A percentile compares a stretch with the other conserved stretches of the same genome.
Evolutionary conservation across 495 filamentous ascomycete genomes (phyloP).

Genomic region (Talaromyces nanjingensis): DNA sequence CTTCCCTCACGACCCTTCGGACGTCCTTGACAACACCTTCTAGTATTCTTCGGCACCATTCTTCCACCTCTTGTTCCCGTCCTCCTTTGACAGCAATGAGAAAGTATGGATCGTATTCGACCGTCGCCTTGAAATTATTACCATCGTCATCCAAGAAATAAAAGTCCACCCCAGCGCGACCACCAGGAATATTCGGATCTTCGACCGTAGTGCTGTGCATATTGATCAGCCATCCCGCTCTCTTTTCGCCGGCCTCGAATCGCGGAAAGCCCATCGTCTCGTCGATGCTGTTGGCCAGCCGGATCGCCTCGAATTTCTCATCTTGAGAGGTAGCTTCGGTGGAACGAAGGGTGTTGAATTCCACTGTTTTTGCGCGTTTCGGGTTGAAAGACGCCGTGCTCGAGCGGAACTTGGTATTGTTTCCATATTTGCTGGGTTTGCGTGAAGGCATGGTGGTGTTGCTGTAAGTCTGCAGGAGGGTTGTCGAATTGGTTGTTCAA

Average conservation of each 20-base stretch:
- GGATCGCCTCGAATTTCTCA: slow-evolving; percentile 76
- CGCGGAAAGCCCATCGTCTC: slow-evolving; percentile 89
- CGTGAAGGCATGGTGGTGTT: slow-evolving; percentile 48
- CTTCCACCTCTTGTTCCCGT: slow-evolving; percentile 87
- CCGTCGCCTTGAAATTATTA: slow-evolving; percentile 88
- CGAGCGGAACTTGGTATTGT: slow-evolving; percentile 39
- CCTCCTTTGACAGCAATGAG: slow-evolving; percentile 83
- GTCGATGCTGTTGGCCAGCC: slow-evolving; percentile 84
- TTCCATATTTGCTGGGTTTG: slow-evolving; percentile 49
- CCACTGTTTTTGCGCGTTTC: slow-evolving; percentile 64
- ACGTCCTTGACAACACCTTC: slow-evolving; percentile 79
- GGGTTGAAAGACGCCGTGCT: slow-evolving; percentile 42
- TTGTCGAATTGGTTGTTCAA: neutral
- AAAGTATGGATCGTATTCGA: slow-evolving; percentile 97
- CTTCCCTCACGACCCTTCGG: slow-evolving; percentile 79
- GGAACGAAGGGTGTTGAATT: slow-evolving; percentile 62
- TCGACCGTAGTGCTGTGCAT: slow-evolving; percentile 85
- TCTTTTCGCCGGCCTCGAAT: slow-evolving; percentile 82
- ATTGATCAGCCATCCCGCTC: slow-evolving; percentile 89
- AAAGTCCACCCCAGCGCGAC: slow-evolving; percentile 86
- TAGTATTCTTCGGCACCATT: slow-evolving; percentile 82
- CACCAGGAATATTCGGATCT: slow-evolving; percentile 73
- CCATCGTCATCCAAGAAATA: slow-evolving; percentile 96
- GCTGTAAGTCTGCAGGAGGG: neutral
- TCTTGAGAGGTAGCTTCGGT: slow-evolving; percentile 81